Evolutionary conservation across 73 alveolate genomes (phyloP), one percentile per base, ranked within the genome.

Genomic region (Symbiodinium natans): DNA sequence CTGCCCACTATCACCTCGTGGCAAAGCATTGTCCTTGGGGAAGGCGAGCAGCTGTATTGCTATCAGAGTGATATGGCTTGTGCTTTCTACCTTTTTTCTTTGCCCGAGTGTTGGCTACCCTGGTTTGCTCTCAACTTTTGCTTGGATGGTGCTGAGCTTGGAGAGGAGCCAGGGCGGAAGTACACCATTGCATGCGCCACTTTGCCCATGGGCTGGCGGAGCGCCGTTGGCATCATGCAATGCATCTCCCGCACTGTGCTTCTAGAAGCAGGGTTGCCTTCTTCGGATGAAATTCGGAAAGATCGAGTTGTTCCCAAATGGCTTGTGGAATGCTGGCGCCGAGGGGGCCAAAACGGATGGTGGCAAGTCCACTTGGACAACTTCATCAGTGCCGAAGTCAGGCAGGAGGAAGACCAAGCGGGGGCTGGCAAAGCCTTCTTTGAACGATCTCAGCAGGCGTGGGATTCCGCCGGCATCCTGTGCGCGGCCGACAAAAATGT

Each of bases 321-420:
- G 85, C 11, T 54, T 29, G 31, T 38, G 1, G 63, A 36, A 4
- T 56, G 34, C 11, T 25, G 25, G 46, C 40, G 41, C 21, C 36
- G 7, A 4, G 63, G 71, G 9, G 33, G 42, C 40, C 19, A n/a
- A 2, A 36, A 29, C 6, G 39, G 84, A 36, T 86, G 83, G 84
- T 86, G n/a, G 63, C 94, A 86, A 10, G 94, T 86, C n/a, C 56
- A 86, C 42, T 52, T 86, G 29, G 94, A 86, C 84, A 86, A 86
- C 68, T 59, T 56, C 36, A 13, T 39, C 29, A 39, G 34, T 2
- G 13, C 39, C 42, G 75, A 83, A 83, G 74, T 56, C 2, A 4
- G 25, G 31, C 31, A n/a, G 6, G 6, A 13, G 2, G 74, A 21
- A 11, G 31, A 56, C 5, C 33, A 5, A 5, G 74, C 74, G 2